A percentile compares a stretch with the other conserved stretches of the same genome.
Conservation (phyloP, 1,284 basidiomycete genomes). For the Rhodotorula sp. region DNA sequence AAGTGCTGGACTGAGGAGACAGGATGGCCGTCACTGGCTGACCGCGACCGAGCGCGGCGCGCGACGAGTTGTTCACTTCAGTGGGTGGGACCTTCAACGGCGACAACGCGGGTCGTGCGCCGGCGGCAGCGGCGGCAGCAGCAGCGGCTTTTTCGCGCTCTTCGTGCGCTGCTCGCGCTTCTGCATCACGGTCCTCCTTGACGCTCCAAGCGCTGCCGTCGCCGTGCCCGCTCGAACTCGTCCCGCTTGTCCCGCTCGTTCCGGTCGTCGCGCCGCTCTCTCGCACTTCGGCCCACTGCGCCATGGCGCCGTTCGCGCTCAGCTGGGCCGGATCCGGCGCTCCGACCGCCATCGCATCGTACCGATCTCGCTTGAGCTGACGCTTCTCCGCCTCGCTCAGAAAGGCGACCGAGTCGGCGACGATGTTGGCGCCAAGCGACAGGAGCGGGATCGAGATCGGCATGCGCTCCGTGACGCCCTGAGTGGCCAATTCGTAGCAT, state of each 20-base stretch:
- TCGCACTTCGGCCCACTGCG: constrained; percentile 9
- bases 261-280: constrained; percentile 15
- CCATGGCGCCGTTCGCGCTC: neutral
- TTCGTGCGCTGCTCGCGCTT: neutral
- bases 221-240: constrained; percentile 1
- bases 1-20: neutral
- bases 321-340: constrained; percentile 25
- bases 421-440: constrained; percentile 7
- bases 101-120: no score
- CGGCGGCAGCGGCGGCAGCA: neutral
- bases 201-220: constrained; percentile 3
- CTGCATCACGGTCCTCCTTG: neutral
- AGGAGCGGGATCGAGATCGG: constrained; percentile 34
- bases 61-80: neutral
- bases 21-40: neutral
- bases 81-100: no score
- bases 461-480: constrained; percentile 51
- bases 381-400: constrained; percentile 35
- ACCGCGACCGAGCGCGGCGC: neutral
- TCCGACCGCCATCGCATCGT: constrained; percentile 39
- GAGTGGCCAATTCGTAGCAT: constrained; percentile 77
- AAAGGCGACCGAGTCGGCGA: constrained; percentile 1
- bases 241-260: constrained; percentile 1
- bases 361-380: constrained; percentile 32
- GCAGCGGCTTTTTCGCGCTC: neutral